Percentiles rank a stretch among this genome's conserved stretches.
Conservation (phyloP, 2,329 filamentous ascomycete genomes). For the Graphilbum sp. region DNA sequence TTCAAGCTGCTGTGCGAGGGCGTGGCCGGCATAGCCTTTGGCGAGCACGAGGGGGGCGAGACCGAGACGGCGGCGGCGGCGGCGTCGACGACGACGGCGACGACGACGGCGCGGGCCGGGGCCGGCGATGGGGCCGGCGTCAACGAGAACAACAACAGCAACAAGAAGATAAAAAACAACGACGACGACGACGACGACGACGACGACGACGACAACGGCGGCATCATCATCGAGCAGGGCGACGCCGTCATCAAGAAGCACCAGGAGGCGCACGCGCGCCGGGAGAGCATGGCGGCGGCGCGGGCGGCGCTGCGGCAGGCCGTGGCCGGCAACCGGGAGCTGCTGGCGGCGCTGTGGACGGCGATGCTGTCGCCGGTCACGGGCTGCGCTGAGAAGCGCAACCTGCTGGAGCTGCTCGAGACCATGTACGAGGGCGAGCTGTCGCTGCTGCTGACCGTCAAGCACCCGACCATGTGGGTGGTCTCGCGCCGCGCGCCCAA, state of each 20-base stretch:
- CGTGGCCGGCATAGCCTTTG: slow-evolving; percentile 47
- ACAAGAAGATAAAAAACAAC: slow-evolving; percentile 20
- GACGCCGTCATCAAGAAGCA: slow-evolving; percentile 25
- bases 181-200: slow-evolving; percentile 26
- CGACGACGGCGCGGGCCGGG: not conserved
- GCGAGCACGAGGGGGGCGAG: slow-evolving; percentile 40
- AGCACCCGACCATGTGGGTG: slow-evolving; percentile 29
- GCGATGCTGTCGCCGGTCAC: slow-evolving; percentile 30
- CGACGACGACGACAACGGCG: slow-evolving; percentile 18
- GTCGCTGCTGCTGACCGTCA: slow-evolving; percentile 27
- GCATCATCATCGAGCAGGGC: slow-evolving; percentile 30
- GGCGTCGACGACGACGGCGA: not conserved
- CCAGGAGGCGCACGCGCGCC: slow-evolving; percentile 28
- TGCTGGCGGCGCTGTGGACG: slow-evolving; percentile 31
- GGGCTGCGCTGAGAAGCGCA: slow-evolving; percentile 29
- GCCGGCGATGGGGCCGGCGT: too few relatives aligned
- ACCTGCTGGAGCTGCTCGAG: slow-evolving; percentile 33
- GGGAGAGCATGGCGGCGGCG: slow-evolving; percentile 29
- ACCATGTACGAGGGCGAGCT: slow-evolving; percentile 32
- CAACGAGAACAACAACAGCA: not conserved
- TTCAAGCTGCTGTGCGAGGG: slow-evolving; percentile 43
- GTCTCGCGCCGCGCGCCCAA: slow-evolving; percentile 12
- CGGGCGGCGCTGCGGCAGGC: slow-evolving; percentile 32
- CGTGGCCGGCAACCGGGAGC: slow-evolving; percentile 22
- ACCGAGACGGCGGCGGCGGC: slow-evolving; percentile 11